Evolutionary conservation across 2,329 filamentous ascomycete species (phyloP).

Genomic region (Madurella fahalii): DNA sequence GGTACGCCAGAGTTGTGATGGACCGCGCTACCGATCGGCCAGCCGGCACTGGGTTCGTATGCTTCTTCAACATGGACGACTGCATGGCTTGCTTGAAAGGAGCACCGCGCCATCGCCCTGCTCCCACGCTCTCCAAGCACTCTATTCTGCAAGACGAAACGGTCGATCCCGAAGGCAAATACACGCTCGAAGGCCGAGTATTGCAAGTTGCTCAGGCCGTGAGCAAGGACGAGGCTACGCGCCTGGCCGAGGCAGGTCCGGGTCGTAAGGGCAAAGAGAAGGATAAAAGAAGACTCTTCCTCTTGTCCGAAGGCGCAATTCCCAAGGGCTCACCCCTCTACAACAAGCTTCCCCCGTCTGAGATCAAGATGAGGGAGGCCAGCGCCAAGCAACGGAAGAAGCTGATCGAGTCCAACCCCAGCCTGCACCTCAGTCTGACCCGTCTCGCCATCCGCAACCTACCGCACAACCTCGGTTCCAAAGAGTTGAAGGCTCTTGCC

Average conservation of each 20-base stretch:
- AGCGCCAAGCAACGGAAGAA: slow-evolving; percentile 84
- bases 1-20: slow-evolving; percentile 88
- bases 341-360: slow-evolving; percentile 68
- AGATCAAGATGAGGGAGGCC: slow-evolving; percentile 83
- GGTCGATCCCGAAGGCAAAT: slow-evolving; percentile 74
- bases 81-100: slow-evolving; percentile 70
- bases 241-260: slow-evolving; percentile 68
- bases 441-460: slow-evolving; percentile 90
- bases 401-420: slow-evolving; percentile 86
- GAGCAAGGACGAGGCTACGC: slow-evolving; percentile 72
- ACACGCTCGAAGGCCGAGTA: slow-evolving; percentile 86
- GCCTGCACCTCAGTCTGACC: slow-evolving; percentile 81
- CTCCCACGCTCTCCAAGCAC: slow-evolving; percentile 55
- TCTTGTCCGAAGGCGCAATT: slow-evolving; percentile 83
- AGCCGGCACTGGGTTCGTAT: slow-evolving; percentile 91
- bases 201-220: slow-evolving; percentile 83
- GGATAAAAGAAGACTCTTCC: slow-evolving; percentile 85
- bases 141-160: slow-evolving; percentile 87
- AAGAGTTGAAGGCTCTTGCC: slow-evolving; percentile 86
- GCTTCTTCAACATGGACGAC: slow-evolving; percentile 76
- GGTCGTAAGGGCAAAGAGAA: slow-evolving; percentile 61
- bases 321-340: slow-evolving; percentile 72
- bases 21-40: slow-evolving; percentile 82
- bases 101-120: slow-evolving; percentile 59
- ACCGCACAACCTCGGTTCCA: slow-evolving; percentile 75